Conservation (phyloP, 1,284 basidiomycete genomes). For the Microbotryum intermedium region DNA sequence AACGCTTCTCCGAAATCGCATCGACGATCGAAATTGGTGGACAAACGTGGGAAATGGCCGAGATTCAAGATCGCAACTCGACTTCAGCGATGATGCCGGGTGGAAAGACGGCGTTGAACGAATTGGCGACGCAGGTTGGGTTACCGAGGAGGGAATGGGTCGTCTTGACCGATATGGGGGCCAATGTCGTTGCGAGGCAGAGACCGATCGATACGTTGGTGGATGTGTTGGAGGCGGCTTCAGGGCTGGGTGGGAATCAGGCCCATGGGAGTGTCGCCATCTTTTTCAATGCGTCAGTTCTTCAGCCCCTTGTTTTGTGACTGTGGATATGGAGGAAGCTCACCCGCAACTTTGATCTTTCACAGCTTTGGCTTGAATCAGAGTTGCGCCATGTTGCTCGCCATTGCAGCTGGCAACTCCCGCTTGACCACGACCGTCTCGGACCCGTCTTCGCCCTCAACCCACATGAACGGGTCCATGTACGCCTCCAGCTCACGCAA, state of each 20-base stretch:
- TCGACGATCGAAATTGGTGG: constrained; percentile 67
- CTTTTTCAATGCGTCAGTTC: constrained; percentile 35
- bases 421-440: constrained; percentile 7
- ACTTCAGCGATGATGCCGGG: constrained; percentile 47
- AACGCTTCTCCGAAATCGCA: constrained; percentile 51
- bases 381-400: constrained; percentile 83
- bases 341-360: neutral
- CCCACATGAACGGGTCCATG: neutral
- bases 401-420: constrained; percentile 45
- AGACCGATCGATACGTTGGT: constrained; percentile 72
- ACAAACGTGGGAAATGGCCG: constrained; percentile 66
- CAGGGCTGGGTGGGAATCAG: constrained; percentile 21
- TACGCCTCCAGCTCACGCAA: constrained; percentile 42
- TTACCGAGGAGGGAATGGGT: constrained; percentile 68
- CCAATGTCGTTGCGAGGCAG: constrained; percentile 73
- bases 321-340: neutral
- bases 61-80: constrained; percentile 37
- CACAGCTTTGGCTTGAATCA: constrained; percentile 75
- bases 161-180: constrained; percentile 72
- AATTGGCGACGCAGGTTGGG: constrained; percentile 69
- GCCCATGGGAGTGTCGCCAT: constrained; percentile 32
- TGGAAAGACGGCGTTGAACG: constrained; percentile 50
- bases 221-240: constrained; percentile 39
- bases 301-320: neutral
- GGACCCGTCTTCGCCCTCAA: constrained; percentile 3